Conservation (phyloP, 768 basidiomycete genomes). For the Solioccasus polychromus region DNA sequence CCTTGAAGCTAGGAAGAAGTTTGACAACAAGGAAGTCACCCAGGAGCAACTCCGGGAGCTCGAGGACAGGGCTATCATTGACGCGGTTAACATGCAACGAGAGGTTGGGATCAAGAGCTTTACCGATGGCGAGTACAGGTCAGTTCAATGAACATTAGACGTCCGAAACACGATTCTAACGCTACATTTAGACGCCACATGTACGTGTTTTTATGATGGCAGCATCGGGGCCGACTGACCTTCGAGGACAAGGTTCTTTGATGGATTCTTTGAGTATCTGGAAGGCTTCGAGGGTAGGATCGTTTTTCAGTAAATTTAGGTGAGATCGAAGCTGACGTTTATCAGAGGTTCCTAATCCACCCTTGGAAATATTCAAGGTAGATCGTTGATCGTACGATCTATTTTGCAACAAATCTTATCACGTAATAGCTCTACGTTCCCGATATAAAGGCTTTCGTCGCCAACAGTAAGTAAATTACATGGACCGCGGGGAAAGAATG, state of each 20-base stretch:
- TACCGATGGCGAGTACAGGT: constrained; percentile 42
- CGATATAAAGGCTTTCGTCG: constrained; percentile 20
- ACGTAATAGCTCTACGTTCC: constrained; percentile 24
- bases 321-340: constrained; percentile 1
- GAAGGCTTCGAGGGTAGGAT: constrained; percentile 25
- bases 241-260: constrained; percentile 21
- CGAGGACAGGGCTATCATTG: constrained; percentile 39
- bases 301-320: not conserved
- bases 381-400: too few species aligned
- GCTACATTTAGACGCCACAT: constrained; percentile 22
- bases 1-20: constrained; percentile 35
- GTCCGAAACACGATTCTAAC: constrained; percentile 1
- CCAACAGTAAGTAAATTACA: constrained; percentile 14
- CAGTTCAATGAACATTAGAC: constrained; percentile 23
- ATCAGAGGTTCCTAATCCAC: constrained; percentile 22
- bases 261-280: constrained; percentile 27
- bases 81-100: constrained; percentile 37
- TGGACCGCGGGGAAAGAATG: not conserved
- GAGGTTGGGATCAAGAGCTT: constrained; percentile 40
- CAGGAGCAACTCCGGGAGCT: constrained; percentile 33
- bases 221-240: not conserved
- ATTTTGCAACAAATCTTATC: not conserved
- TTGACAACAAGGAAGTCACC: constrained; percentile 34
- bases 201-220: constrained; percentile 6
- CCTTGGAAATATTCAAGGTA: constrained; percentile 27